phyloP scores from a whole-genome alignment of 2,329 filamentous ascomycete species.

The Grosmannia huntii region DNA sequence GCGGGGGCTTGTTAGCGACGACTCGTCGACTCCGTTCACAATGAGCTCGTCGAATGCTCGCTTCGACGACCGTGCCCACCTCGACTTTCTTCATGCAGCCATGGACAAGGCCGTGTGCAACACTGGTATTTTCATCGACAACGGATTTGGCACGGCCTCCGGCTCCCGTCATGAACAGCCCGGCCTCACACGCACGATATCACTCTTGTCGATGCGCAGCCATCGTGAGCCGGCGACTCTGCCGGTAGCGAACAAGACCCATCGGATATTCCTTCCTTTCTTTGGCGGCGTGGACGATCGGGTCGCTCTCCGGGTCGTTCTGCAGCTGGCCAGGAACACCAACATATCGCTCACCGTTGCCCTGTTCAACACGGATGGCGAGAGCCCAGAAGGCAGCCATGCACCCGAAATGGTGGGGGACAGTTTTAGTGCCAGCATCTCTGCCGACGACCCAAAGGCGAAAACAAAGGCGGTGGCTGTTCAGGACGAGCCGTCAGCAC shows the following conservation, averaged over 20 bases:
- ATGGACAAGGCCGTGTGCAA: slow-evolving; percentile 52
- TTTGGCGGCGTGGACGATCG: slow-evolving; percentile 75
- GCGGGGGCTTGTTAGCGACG: slow-evolving; percentile 61
- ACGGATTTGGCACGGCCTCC: slow-evolving; percentile 29
- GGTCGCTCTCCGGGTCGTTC: slow-evolving; percentile 63
- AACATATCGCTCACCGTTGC: slow-evolving; percentile 68
- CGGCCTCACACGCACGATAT: slow-evolving; percentile 34
- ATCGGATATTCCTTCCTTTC: slow-evolving; percentile 80
- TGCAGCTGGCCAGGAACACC: slow-evolving; percentile 71
- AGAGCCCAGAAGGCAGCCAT: slow-evolving; percentile 6
- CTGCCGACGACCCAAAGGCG: slow-evolving; percentile 2
- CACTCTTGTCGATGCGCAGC: slow-evolving; percentile 47
- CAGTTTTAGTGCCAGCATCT: not conserved
- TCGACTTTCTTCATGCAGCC: slow-evolving; percentile 58
- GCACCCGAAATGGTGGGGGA: not conserved
- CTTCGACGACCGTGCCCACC: slow-evolving; percentile 51
- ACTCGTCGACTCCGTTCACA: slow-evolving; percentile 29
- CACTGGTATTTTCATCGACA: slow-evolving; percentile 69
- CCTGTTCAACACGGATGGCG: slow-evolving; percentile 29
- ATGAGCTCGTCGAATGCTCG: slow-evolving; percentile 38
- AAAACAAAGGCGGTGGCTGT: slow-evolving; percentile 10
- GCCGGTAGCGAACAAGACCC: slow-evolving; percentile 53
- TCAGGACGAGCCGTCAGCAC: slow-evolving; percentile 19
- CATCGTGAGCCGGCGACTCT: slow-evolving; percentile 41
- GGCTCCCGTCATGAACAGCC: slow-evolving; percentile 21